Evolutionary conservation across 768 basidiomycete genomes (phyloP).

Genomic region (Pleurotus citrinopileatus): DNA sequence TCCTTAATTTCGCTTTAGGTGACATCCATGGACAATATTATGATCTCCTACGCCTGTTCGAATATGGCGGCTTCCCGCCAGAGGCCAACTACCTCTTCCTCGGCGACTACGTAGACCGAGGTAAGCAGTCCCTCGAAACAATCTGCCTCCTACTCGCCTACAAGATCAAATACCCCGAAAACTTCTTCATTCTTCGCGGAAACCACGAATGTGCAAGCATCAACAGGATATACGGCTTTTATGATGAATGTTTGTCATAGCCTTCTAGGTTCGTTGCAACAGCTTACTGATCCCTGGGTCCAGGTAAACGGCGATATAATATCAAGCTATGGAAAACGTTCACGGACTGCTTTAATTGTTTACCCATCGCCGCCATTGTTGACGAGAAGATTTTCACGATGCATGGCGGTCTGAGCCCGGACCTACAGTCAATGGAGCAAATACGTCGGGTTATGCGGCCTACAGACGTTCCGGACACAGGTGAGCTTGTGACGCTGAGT

Average conservation of each 20-base stretch:
- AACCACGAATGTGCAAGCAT: constrained; percentile 99
- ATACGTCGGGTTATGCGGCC: constrained; percentile 99
- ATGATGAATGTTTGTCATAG: constrained; percentile 90
- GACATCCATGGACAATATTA: constrained; percentile 99
- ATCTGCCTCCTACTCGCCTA: constrained; percentile 98
- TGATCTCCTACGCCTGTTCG: constrained; percentile 95
- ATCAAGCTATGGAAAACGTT: constrained; percentile 99
- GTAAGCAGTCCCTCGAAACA: constrained; percentile 99
- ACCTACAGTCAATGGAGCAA: constrained; percentile 99
- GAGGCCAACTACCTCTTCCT: constrained; percentile 99
- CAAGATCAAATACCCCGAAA: constrained; percentile 99
- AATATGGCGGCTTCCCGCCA: constrained; percentile 99
- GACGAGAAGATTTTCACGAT: constrained; percentile 99
- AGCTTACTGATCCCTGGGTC: constrained; percentile 7
- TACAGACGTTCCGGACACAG: constrained; percentile 98
- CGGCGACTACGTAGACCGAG: constrained; percentile 98
- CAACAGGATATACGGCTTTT: constrained; percentile 99
- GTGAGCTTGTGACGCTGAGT: constrained; percentile 38
- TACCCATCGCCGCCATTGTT: constrained; percentile 98
- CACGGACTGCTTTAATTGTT: constrained; percentile 99
- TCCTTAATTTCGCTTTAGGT: constrained; percentile 44
- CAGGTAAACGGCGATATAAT: constrained; percentile 99
- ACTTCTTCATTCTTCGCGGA: constrained; percentile 98
- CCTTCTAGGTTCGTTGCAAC: constrained; percentile 6
- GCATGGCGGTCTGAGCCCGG: constrained; percentile 97